phyloP scores from a whole-genome alignment of 2,329 filamentous ascomycete genomes.

The Trichoderma koningiopsis region DNA sequence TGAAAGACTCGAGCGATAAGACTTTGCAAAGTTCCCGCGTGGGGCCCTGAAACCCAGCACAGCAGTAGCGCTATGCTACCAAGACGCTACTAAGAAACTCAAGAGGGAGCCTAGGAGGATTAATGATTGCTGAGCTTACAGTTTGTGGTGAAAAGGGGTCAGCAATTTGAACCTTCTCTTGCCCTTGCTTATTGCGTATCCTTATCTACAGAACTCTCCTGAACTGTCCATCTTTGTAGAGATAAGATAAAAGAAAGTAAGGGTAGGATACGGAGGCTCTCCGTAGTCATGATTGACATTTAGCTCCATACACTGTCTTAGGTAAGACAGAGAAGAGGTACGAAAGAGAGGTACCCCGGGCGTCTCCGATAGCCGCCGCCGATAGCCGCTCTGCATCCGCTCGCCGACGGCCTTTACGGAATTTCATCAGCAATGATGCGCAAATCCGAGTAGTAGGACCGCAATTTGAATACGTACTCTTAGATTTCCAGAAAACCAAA shows the following conservation, averaged over 20 bases:
- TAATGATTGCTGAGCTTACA: not conserved
- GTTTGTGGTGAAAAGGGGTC: conserved; percentile 4
- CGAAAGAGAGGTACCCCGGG: not conserved
- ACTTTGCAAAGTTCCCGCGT: conserved; percentile 5
- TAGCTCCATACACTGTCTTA: not conserved
- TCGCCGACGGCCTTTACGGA: not conserved
- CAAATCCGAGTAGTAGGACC: not conserved
- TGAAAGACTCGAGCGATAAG: not conserved
- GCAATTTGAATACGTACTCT: not conserved
- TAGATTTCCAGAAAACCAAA: not conserved
- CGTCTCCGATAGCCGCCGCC: conserved; percentile 9
- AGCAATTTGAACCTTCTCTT: not conserved
- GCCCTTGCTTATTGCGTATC: not conserved
- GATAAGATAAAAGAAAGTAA: not conserved
- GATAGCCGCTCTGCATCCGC: not conserved
- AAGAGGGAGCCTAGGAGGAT: not conserved
- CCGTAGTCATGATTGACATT: not conserved
- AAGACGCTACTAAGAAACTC: not conserved
- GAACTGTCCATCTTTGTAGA: not conserved
- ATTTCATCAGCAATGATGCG: not conserved
- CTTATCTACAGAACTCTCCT: not conserved
- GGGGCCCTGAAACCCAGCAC: conserved; percentile 18
- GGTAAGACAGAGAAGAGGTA: not conserved
- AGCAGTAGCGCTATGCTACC: conserved; percentile 1
- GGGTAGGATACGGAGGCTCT: not conserved